Base-by-base conservation (phyloP, 1,139 yeast genomes). In the Yamadazyma friedrichii region DNA sequence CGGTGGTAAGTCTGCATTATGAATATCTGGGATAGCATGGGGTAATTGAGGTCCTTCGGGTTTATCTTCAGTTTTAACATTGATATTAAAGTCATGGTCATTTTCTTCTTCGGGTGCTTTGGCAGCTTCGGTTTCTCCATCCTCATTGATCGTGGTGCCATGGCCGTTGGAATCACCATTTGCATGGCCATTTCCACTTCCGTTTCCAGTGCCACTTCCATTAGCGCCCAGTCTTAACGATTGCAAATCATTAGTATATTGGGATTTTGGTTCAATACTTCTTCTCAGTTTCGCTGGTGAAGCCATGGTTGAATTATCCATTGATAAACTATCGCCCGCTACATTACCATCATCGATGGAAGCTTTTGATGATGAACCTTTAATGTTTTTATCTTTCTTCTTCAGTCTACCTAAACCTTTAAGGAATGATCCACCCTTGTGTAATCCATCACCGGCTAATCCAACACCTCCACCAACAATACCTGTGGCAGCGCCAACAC, bases 401-500 rank as follows among this genome's bases (percentile, higher is more conserved):
- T 56, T 58, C 46, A 55, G 58, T 43, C 49, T 52, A 25, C 61
- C 61, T 27, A 68, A 55, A 3, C 68, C 64, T 53, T 66, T 68
- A 35, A 67, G 51, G 51, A 69, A 59, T 5, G 64, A 56, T 4
- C 75, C 70, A 36, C 81, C 81, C 46, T 68, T 73, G 31, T 65
- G 56, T n/a, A 74, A 56, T 22, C 75, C 76, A 41, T 73, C 78
- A 9, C 67, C 59, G 9, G 71, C 74, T 24, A 60, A 54, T 5
- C 58, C 58, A 22, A 43, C 47, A 20, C 56, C 60, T 5, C 46
- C 52, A 9, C 60, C 44, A 27, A 45, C 53, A 27, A 69, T 70
- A 33, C 64, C 67, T 15, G 65, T 71, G 48, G 41, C 74, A 25
- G 59, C 59, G 16, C 61, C 70, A 26, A 71, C 77, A 22, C 70